Evolutionary conservation across 2,329 filamentous ascomycete species (phyloP).

Genomic region (Ceratocystiopsis minuta): DNA sequence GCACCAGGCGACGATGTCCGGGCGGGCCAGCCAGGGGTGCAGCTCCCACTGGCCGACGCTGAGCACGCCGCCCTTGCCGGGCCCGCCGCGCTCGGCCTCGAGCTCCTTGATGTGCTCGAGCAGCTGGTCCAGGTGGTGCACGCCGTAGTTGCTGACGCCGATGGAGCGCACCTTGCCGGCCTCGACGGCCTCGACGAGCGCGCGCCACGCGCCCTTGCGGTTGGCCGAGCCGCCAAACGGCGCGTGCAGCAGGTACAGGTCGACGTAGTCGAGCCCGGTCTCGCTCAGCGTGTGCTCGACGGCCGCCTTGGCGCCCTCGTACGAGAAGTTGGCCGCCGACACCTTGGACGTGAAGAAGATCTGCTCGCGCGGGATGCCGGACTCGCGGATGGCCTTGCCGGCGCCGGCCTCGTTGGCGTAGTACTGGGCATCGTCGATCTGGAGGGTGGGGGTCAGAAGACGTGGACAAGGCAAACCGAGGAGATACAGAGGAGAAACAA

Average conservation of each 20-base stretch:
- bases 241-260: conserved; percentile 45
- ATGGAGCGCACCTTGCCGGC: conserved; percentile 43
- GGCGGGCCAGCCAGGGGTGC: conserved; percentile 71
- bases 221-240: conserved; percentile 37
- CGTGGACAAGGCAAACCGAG: no score
- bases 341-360: conserved; percentile 45
- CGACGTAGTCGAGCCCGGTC: conserved; percentile 47
- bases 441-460: no score
- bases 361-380: conserved; percentile 31
- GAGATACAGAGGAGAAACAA: no score
- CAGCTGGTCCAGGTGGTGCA: conserved; percentile 43
- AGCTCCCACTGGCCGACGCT: conserved; percentile 79
- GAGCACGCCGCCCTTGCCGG: conserved; percentile 51
- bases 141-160: conserved; percentile 47
- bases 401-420: conserved; percentile 46
- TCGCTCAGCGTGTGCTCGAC: conserved; percentile 17
- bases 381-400: conserved; percentile 36
- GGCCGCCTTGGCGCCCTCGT: no score
- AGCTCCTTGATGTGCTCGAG: conserved; percentile 39
- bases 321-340: conserved; percentile 13
- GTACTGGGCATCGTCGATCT: conserved; percentile 1
- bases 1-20: conserved; percentile 67
- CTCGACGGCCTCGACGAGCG: conserved; percentile 44
- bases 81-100: conserved; percentile 40
- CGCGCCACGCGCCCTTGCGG: conserved; percentile 43